Percentiles rank a stretch among this genome's conserved stretches.
These are phyloP conservation scores for Bolboschoenus planiculmis DNA, from an alignment of 176 grass and related monocot genomes.

Conservation along the genomic window DNA sequence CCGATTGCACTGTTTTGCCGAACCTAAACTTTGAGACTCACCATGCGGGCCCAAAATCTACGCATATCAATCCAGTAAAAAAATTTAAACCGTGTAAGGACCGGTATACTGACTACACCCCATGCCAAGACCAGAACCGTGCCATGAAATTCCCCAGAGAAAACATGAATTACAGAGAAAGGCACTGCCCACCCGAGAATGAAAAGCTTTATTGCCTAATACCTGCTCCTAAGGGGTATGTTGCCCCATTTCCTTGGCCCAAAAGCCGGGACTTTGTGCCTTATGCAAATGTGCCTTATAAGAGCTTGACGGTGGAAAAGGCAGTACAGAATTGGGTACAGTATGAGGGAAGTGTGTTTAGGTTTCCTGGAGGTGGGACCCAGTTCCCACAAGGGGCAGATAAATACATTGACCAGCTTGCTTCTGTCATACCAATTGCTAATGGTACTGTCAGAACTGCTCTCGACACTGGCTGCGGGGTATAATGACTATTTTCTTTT, in stretches of 20 bases:
- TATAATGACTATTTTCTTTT: conserved; percentile 28
- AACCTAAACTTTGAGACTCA: conserved; percentile 73
- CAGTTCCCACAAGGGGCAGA: conserved; percentile 93
- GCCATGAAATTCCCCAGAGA: conserved; percentile 88
- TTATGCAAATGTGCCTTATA: conserved; percentile 83
- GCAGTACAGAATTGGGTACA: conserved; percentile 98
- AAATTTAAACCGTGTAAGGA: conserved; percentile 64
- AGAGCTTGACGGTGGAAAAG: conserved; percentile 94
- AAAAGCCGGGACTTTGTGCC: conserved; percentile 87
- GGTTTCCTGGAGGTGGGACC: conserved; percentile 88
- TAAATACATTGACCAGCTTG: conserved; percentile 86
- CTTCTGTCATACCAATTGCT: conserved; percentile 63
- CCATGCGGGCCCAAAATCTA: conserved; percentile 27
- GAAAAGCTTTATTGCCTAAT: conserved; percentile 73
- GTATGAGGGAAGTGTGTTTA: conserved; percentile 82
- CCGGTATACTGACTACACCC: conserved; percentile 58
- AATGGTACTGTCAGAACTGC: conserved; percentile 93
- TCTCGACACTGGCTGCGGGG: conserved; percentile 91
- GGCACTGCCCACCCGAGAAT: conserved; percentile 72
- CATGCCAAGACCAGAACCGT: conserved; percentile 79
- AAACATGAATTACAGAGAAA: conserved; percentile 90
- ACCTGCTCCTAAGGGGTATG: conserved; percentile 76
- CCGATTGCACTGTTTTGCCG: conserved; percentile 66
- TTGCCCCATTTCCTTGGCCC: conserved; percentile 81
- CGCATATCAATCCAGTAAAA: conserved; percentile 28